phyloP scores from a whole-genome alignment of 257 asterid species.

The Solanum medicagineum region DNA sequence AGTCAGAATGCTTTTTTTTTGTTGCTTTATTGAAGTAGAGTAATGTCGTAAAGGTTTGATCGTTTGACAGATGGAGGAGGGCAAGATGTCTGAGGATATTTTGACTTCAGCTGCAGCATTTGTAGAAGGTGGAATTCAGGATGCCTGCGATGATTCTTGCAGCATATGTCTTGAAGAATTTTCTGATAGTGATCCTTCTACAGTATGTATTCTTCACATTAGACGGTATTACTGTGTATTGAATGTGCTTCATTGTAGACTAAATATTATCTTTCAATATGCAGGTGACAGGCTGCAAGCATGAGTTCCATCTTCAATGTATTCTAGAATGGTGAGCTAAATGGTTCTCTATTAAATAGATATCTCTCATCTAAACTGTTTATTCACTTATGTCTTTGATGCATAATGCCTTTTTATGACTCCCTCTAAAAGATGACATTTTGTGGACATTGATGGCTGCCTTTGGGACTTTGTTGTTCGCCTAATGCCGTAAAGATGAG shows the following conservation, averaged over 20 bases:
- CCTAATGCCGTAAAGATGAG: not conserved
- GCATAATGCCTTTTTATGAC: not conserved
- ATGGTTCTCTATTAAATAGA: not conserved
- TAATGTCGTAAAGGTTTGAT: slow-evolving; percentile 1
- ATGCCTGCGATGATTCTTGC: slow-evolving; percentile 88
- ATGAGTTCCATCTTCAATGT: slow-evolving; percentile 88
- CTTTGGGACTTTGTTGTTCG: not conserved
- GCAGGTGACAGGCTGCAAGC: slow-evolving; percentile 87
- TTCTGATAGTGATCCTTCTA: slow-evolving; percentile 66
- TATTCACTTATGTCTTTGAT: not conserved
- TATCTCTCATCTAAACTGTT: not conserved
- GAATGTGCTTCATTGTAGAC: not conserved
- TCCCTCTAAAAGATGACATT: not conserved
- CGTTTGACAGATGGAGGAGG: slow-evolving; percentile 62
- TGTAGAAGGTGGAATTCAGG: slow-evolving; percentile 90
- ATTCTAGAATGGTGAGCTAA: slow-evolving; percentile 64
- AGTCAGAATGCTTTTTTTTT: not conserved
- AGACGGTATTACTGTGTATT: not conserved
- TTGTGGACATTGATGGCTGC: not conserved
- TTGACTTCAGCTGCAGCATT: slow-evolving; percentile 89
- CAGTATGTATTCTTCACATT: slow-evolving; percentile 26
- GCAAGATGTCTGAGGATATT: slow-evolving; percentile 38
- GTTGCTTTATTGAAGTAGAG: not conserved
- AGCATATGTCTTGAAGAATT: slow-evolving; percentile 90
- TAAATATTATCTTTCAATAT: not conserved